These are phyloP conservation scores for Dothidotthia symphoricarpi DNA, from an alignment of 2,329 filamentous ascomycete genomes.

Conservation along the genomic window DNA sequence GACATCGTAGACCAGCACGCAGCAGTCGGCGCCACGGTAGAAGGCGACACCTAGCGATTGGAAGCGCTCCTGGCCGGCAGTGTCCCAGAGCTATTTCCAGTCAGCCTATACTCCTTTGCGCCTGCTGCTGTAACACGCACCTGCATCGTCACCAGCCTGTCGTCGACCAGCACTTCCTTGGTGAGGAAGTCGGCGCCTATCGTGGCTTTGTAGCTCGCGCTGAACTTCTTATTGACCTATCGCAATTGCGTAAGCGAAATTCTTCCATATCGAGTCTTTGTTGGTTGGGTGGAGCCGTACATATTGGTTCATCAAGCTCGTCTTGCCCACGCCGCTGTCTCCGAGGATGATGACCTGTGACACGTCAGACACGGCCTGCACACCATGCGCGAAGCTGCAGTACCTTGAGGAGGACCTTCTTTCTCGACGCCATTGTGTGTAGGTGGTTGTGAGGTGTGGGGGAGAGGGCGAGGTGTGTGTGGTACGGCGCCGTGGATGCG, in stretches of 20 bases:
- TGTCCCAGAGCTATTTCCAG: slow-evolving; percentile 81
- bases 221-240: slow-evolving; percentile 99
- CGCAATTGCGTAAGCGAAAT: slow-evolving; percentile 10
- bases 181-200: slow-evolving; percentile 98
- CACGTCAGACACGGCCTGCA: slow-evolving; percentile 12
- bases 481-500: slow-evolving; percentile 5
- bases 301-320: slow-evolving; percentile 99
- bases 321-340: slow-evolving; percentile 98
- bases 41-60: slow-evolving; percentile 96
- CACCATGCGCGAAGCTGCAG: slow-evolving; percentile 8
- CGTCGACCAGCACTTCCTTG: slow-evolving; percentile 95
- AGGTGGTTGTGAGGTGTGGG: slow-evolving; percentile 7
- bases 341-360: slow-evolving; percentile 93
- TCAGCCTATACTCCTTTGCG: slow-evolving; percentile 14
- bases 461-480: slow-evolving; percentile 6
- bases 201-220: slow-evolving; percentile 98
- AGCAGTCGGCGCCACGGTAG: slow-evolving; percentile 96
- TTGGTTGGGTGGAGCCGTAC: slow-evolving; percentile 55
- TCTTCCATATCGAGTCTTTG: background rate
- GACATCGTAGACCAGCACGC: slow-evolving; percentile 95
- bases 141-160: slow-evolving; percentile 98
- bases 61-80: slow-evolving; percentile 94
- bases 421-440: slow-evolving; percentile 46
- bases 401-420: slow-evolving; percentile 92
- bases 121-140: slow-evolving; percentile 48